Evolutionary conservation across 1,284 basidiomycete species (phyloP).

Genomic region (Taiwanofungus camphoratus): DNA sequence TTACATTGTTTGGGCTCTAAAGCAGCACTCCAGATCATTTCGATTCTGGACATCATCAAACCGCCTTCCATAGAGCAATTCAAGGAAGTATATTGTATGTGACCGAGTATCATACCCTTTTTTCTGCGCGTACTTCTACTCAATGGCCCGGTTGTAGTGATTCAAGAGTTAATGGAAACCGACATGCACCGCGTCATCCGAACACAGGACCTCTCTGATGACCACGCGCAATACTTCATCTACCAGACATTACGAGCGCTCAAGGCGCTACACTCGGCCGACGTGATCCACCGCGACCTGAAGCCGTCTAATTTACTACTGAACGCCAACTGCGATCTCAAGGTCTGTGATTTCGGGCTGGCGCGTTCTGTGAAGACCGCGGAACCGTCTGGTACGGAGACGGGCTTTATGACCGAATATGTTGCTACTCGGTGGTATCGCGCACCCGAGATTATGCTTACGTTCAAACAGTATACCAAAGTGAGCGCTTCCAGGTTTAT

Average conservation of each 20-base stretch:
- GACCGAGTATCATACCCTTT: background rate
- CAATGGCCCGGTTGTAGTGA: no score
- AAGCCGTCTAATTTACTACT: constrained; percentile 91
- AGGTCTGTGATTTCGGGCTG: constrained; percentile 70
- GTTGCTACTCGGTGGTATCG: constrained; percentile 93
- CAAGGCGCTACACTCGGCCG: constrained; percentile 89
- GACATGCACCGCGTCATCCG: constrained; percentile 71
- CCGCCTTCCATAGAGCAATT: constrained; percentile 86
- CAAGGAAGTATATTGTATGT: constrained; percentile 86
- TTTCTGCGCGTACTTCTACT: background rate
- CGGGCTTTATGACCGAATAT: constrained; percentile 93
- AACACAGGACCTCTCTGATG: constrained; percentile 78
- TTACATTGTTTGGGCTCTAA: background rate
- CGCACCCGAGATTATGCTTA: constrained; percentile 95
- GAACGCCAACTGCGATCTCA: constrained; percentile 94
- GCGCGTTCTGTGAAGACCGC: constrained; percentile 85
- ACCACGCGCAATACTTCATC: constrained; percentile 70
- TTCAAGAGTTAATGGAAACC: constrained; percentile 75
- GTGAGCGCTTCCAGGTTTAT: constrained; percentile 31
- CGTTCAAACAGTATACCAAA: constrained; percentile 95
- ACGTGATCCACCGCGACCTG: constrained; percentile 84
- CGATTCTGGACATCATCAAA: constrained; percentile 92
- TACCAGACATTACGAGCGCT: constrained; percentile 78
- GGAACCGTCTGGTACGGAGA: constrained; percentile 78
- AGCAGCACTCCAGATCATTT: constrained; percentile 70